A percentile compares a stretch with the other conserved stretches of the same genome.
phyloP scores from a whole-genome alignment of 2,329 filamentous ascomycete species.

The Calonectria honghensis region DNA sequence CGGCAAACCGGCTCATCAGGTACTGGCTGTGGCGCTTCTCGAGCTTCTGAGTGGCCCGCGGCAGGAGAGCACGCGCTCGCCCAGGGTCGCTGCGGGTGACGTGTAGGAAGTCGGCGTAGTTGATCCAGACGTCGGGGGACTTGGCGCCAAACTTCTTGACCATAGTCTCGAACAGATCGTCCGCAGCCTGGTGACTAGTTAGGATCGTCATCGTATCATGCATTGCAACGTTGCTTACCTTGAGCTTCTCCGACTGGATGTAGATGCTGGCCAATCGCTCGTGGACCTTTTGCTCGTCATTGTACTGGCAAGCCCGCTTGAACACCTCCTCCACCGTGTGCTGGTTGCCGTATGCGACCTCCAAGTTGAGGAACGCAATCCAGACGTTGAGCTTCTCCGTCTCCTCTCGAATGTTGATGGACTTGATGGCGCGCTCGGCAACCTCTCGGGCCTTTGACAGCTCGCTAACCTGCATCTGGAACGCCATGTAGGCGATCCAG shows the following conservation, averaged over 20 bases:
- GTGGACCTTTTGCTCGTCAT: conserved; percentile 92
- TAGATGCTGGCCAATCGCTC: conserved; percentile 95
- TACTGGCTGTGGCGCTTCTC: conserved; percentile 78
- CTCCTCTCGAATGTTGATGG: conserved; percentile 93
- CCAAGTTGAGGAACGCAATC: conserved; percentile 95
- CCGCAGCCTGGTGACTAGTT: conserved; percentile 81
- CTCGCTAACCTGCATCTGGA: conserved; percentile 94
- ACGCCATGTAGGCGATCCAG: conserved; percentile 99
- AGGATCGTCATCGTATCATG: conserved; percentile 44
- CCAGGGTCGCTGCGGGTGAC: conserved; percentile 81
- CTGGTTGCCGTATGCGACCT: conserved; percentile 91
- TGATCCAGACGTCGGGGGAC: conserved; percentile 88
- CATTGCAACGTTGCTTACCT: conserved; percentile 72
- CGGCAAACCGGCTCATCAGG: conserved; percentile 90
- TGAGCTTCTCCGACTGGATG: conserved; percentile 90
- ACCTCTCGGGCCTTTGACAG: conserved; percentile 91
- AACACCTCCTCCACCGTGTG: conserved; percentile 90
- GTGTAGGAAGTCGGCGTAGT: conserved; percentile 96
- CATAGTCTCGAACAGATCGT: conserved; percentile 89
- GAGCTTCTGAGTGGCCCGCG: conserved; percentile 89
- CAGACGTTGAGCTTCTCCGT: conserved; percentile 96
- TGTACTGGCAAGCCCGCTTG: conserved; percentile 94
- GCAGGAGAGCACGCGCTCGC: conserved; percentile 85
- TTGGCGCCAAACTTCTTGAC: conserved; percentile 92
- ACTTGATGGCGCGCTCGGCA: conserved; percentile 91